Conservation (phyloP, 2,329 filamentous ascomycete genomes). For the Alternaria metachromatica region DNA sequence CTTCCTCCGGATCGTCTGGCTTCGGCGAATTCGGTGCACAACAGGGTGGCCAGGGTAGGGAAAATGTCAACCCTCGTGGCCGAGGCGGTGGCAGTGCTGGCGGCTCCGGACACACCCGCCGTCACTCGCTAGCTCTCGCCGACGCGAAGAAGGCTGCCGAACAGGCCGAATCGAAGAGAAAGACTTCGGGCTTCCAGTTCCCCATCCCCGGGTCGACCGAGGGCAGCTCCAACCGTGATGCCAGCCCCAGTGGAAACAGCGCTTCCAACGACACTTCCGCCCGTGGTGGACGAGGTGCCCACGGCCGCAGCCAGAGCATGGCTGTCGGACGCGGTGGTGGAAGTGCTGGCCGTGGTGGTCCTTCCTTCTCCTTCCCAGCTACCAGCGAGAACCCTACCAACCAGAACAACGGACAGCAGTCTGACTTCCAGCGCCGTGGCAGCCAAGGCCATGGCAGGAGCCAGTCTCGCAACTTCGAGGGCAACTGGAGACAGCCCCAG, state of each 20-base stretch:
- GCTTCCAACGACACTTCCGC: slow-evolving; percentile 40
- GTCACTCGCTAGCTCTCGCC: slow-evolving; percentile 91
- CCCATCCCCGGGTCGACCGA: slow-evolving; percentile 72
- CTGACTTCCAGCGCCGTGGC: slow-evolving; percentile 77
- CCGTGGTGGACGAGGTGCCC: slow-evolving; percentile 62
- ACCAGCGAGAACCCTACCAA: slow-evolving; percentile 56
- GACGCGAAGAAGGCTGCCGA: slow-evolving; percentile 98
- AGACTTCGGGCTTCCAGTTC: slow-evolving; percentile 93
- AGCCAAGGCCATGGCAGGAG: slow-evolving; percentile 81
- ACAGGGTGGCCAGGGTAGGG: slow-evolving; percentile 65
- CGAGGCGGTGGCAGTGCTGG: slow-evolving; percentile 73
- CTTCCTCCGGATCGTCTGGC: slow-evolving; percentile 84
- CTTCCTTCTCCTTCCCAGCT: slow-evolving; percentile 73
- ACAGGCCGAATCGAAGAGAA: slow-evolving; percentile 93
- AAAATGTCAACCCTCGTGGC: slow-evolving; percentile 73
- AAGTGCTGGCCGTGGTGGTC: slow-evolving; percentile 67
- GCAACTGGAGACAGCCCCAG: slow-evolving; percentile 93
- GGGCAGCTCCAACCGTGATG: slow-evolving; percentile 61
- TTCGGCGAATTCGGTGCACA: slow-evolving; percentile 79
- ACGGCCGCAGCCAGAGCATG: slow-evolving; percentile 87
- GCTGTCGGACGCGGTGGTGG: slow-evolving; percentile 74
- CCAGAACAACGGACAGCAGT: slow-evolving; percentile 53
- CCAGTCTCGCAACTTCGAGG: slow-evolving; percentile 92
- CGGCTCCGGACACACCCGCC: slow-evolving; percentile 80
- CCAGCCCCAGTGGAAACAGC: slow-evolving; percentile 61